Evolutionary conservation across 2,329 filamentous ascomycete genomes (phyloP).

Genomic region (Calcarisporium arbuscula): DNA sequence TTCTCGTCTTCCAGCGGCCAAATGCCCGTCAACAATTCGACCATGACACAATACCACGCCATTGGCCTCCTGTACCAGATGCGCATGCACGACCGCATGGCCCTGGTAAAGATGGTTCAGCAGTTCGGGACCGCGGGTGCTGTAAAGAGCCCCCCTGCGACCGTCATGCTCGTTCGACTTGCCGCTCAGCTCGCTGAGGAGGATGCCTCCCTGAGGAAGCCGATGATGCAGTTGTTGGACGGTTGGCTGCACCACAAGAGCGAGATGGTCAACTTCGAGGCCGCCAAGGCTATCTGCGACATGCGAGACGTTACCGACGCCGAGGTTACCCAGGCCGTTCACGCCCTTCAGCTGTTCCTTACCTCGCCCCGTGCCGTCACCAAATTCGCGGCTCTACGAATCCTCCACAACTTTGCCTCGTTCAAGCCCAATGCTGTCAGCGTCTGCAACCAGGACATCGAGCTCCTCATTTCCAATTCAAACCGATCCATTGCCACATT

Average conservation of each 20-base stretch:
- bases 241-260: constrained; percentile 97
- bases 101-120: constrained; percentile 99
- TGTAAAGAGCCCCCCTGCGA: constrained; percentile 89
- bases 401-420: constrained; percentile 91
- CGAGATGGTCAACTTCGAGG: constrained; percentile 99
- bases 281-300: constrained; percentile 94
- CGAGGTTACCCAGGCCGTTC: constrained; percentile 86
- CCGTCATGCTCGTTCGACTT: constrained; percentile 85
- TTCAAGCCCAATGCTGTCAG: constrained; percentile 93
- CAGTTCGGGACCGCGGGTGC: constrained; percentile 89
- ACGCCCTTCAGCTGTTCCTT: constrained; percentile 93
- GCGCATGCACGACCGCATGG: constrained; percentile 96
- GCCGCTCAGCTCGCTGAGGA: constrained; percentile 93
- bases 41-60: constrained; percentile 97
- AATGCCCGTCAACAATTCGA: constrained; percentile 81
- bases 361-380: constrained; percentile 92
- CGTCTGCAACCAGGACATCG: constrained; percentile 94
- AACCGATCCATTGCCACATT: constrained; percentile 98
- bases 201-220: constrained; percentile 79
- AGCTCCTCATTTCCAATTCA: constrained; percentile 90
- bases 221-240: constrained; percentile 95
- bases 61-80: constrained; percentile 97
- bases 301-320: constrained; percentile 88
- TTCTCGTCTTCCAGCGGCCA: constrained; percentile 77
- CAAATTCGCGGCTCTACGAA: constrained; percentile 94